These are phyloP conservation scores for Thinopyrum elongatum DNA, from an alignment of 176 grass and related monocot genomes.

Conservation along the genomic window DNA sequence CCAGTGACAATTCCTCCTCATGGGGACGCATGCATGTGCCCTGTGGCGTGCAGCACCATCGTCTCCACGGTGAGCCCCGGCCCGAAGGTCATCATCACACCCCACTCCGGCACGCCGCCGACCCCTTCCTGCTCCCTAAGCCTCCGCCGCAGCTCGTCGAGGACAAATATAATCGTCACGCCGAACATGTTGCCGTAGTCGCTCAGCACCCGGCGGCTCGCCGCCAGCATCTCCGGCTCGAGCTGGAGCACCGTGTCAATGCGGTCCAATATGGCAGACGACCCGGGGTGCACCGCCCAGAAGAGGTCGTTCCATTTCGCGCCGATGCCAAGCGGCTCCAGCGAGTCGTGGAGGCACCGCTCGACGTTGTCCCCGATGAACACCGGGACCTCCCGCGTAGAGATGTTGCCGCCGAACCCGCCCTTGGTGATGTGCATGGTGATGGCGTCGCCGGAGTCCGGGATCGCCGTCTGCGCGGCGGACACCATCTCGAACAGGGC, in stretches of 20 bases:
- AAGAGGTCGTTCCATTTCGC: constrained; percentile 63
- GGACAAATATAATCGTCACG: constrained; percentile 40
- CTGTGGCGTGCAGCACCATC: constrained; percentile 32
- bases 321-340: constrained; percentile 16
- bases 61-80: constrained; percentile 65
- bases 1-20: background rate
- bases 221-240: constrained; percentile 34
- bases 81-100: constrained; percentile 62
- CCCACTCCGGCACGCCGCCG: constrained; percentile 35
- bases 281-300: constrained; percentile 55
- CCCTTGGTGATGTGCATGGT: constrained; percentile 29
- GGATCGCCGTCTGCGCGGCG: constrained; percentile 34
- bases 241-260: constrained; percentile 42
- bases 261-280: constrained; percentile 36
- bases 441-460: constrained; percentile 38
- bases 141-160: constrained; percentile 44
- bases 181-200: constrained; percentile 56
- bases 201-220: constrained; percentile 37
- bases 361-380: constrained; percentile 47
- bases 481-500: constrained; percentile 58
- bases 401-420: constrained; percentile 24
- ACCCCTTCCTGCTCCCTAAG: constrained; percentile 26
- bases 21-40: background rate
- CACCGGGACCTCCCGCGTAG: constrained; percentile 29
- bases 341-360: constrained; percentile 36